Evolutionary conservation across 1,139 yeast genomes (phyloP), one percentile per base, ranked within the genome.

Genomic region (Yamadazyma songkhlaensis): DNA sequence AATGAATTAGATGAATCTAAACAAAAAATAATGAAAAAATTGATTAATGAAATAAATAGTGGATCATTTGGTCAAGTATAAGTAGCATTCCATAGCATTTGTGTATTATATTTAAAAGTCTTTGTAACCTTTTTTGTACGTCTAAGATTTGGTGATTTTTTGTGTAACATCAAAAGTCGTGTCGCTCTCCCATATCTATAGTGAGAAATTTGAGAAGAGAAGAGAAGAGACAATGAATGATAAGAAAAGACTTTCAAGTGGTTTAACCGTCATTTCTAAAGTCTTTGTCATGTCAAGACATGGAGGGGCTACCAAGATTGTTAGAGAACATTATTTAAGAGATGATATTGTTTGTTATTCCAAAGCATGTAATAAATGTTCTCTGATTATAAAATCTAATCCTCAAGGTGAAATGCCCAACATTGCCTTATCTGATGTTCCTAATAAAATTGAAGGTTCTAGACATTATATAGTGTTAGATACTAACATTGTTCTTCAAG

Each of bases 341-440:
- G 79, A 79, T 38, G 98, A 94, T 59, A 89, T 94, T 40, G 95
- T 97, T 14, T 92, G 98, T 60, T 79, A 84, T 35, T 87, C 96
- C 3, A 71, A 68, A 48, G 68, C 77, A 1, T 94, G 98, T 61
- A 56, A 62, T 10, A 57, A 57, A 31, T 92, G 98, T 60, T 73
- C 69, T 13, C 69, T 64, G 15, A 72, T 76, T 13, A 64, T 80
- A 34, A 65, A 71, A 41, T 77, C 89, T 6, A 76, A 77, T 49
- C 69, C 81, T 14, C 67, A 74, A 11, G 81, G 81, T 9, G 67
- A 75, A 36, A 53, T 70, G 7, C 79, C 81, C 1, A 61, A 56
- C 37, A 70, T 80, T 32, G 58, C 77, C 8, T 62, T 82, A 38
- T 72, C 81, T 7, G 74, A 66, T 3, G 49, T 58, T 10, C 87